Base-by-base conservation (phyloP, 352 stramenopile species). In the Pythium sukuiense region DNA sequence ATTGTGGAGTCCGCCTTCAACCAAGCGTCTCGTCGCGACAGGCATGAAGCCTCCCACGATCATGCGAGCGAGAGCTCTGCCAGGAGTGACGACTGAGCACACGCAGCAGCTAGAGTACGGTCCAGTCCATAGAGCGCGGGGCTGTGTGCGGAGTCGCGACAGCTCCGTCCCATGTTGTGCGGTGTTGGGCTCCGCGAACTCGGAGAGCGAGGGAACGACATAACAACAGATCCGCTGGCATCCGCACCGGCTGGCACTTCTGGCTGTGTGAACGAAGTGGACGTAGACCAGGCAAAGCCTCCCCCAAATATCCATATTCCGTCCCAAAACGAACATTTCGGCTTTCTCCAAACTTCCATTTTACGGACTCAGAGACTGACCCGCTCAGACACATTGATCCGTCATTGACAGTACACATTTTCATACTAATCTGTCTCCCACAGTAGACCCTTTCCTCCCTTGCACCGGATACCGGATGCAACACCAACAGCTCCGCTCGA, bases 401-500 rank as follows among this genome's bases (percentile, higher is more conserved):
- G 13, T n/a, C 20, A 2, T 2, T n/a, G 13, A 35, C 20, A 55
- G 49, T 33, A 30, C 49, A 37, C 9, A 13, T 27, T 29, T 14
- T 13, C 48, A 18, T 18, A 49, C 39, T 49, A 59, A 24, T 59
- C 11, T 59, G 54, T 59, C 54, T 49, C 18, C 5, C 18, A 26
- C 33, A 33, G 54, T 59, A 49, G 4, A 13, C 49, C 61, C 63
- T 50, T 69, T 55, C 33, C 39, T 37, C 61, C 41, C 41, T 49
- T 18, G 5, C 20, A 49, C 7, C 14, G 5, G 12, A 41, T n/a
- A 41, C 7, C n/a, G 8, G 41, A 30, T 60, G 55, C 55, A 53
- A 43, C 55, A 20, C 20, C 55, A 46, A 59, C 29, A 26, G 54
- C 43, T 49, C 41, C 41, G 41, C 16, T 43, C 35, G 35, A 43